Percentiles rank a stretch among this genome's conserved stretches.
Conservation (phyloP, 2,329 filamentous ascomycete genomes). For the Colletotrichum scovillei region DNA sequence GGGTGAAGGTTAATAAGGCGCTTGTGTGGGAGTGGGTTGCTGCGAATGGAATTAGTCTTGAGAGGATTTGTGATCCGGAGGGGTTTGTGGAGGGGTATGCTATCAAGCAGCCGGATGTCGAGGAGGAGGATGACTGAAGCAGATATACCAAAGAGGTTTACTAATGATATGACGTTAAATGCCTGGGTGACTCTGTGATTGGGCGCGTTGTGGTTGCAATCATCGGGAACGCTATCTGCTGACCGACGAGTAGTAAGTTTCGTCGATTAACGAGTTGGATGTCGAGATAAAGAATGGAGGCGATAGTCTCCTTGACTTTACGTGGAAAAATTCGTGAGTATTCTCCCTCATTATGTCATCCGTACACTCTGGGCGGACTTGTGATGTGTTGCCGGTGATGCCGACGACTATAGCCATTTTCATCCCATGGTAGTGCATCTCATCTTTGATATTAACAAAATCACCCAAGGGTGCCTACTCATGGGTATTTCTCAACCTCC, state of each 20-base stretch:
- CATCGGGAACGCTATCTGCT: too few species aligned
- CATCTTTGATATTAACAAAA: too few species aligned
- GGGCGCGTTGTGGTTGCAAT: background rate
- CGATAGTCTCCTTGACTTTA: background rate
- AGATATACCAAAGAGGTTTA: background rate
- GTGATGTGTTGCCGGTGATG: background rate
- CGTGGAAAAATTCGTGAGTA: background rate
- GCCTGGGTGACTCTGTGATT: background rate
- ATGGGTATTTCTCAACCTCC: background rate
- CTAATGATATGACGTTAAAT: background rate
- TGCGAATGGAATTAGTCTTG: constrained; percentile 70
- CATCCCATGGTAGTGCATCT: background rate
- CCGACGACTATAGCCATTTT: background rate
- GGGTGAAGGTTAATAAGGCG: constrained; percentile 65
- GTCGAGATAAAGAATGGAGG: background rate
- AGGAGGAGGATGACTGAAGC: constrained; percentile 44
- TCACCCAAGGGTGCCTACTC: background rate
- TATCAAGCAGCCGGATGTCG: constrained; percentile 52
- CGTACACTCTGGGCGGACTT: background rate
- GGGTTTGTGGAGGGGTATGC: constrained; percentile 80
- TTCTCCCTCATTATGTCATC: background rate
- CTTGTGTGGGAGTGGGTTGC: constrained; percentile 75
- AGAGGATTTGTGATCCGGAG: constrained; percentile 75
- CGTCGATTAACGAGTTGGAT: too few species aligned
- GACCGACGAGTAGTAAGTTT: background rate